Conservation (phyloP, 352 stramenopile genomes). For the Aphanomyces euteiches region DNA sequence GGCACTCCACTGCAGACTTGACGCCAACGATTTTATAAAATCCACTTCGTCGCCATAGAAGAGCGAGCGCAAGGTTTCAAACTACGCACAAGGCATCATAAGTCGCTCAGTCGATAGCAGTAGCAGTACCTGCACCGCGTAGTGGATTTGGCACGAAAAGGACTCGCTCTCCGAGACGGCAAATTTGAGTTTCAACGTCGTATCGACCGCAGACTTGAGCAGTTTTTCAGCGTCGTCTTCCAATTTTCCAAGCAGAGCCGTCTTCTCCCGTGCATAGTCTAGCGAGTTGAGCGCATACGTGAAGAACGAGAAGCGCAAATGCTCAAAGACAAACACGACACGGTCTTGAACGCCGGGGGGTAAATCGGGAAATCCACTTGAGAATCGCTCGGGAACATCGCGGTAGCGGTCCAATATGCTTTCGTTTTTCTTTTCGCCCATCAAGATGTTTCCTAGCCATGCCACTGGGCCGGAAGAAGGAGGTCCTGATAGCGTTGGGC, state of each 20-base stretch:
- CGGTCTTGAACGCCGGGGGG: conserved; percentile 82
- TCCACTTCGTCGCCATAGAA: conserved; percentile 57
- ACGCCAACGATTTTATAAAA: conserved; percentile 80
- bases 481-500: too few species aligned
- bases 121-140: conserved; percentile 61
- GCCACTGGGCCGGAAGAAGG: background rate
- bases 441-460: conserved; percentile 54
- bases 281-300: conserved; percentile 92
- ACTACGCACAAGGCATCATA: conserved; percentile 51
- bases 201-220: conserved; percentile 29
- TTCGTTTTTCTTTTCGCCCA: conserved; percentile 26
- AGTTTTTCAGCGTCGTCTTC: conserved; percentile 32
- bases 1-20: conserved; percentile 86
- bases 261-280: conserved; percentile 77
- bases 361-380: conserved; percentile 85
- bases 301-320: conserved; percentile 91
- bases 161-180: conserved; percentile 36
- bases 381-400: conserved; percentile 55
- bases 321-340: conserved; percentile 91
- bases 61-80: conserved; percentile 91
- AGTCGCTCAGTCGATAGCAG: background rate
- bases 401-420: conserved; percentile 16
- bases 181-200: conserved; percentile 24
- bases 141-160: conserved; percentile 67
- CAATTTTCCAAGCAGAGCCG: conserved; percentile 61